These are phyloP conservation scores for Brettanomyces naardenensis DNA, from an alignment of 805 yeast genomes.

Conservation along the genomic window DNA sequence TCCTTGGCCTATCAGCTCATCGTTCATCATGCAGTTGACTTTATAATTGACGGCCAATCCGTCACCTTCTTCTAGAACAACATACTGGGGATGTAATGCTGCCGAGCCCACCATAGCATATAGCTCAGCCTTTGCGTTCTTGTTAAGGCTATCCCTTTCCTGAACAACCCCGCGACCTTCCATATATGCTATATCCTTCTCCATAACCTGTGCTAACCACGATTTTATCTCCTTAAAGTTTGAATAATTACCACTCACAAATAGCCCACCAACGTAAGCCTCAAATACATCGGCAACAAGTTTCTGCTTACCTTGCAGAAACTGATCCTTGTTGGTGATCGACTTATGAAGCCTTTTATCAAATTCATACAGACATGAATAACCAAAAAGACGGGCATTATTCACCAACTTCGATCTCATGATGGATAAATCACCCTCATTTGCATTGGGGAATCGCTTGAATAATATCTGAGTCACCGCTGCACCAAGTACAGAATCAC, in stretches of 20 bases:
- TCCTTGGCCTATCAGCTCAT: conserved; percentile 67
- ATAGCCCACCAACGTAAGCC: conserved; percentile 86
- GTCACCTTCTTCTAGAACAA: conserved; percentile 36
- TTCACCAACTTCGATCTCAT: conserved; percentile 65
- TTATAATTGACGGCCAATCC: conserved; percentile 42
- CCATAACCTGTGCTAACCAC: conserved; percentile 50
- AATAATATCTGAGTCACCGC: conserved; percentile 65
- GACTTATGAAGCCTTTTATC: conserved; percentile 43
- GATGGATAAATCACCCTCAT: conserved; percentile 76
- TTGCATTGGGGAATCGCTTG: conserved; percentile 54
- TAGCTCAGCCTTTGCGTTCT: conserved; percentile 68
- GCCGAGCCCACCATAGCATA: conserved; percentile 79
- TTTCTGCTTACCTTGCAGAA: conserved; percentile 53
- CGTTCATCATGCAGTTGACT: conserved; percentile 55
- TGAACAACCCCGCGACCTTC: not conserved
- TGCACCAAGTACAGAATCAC: conserved; percentile 76
- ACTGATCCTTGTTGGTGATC: conserved; percentile 31
- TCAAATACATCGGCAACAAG: conserved; percentile 85
- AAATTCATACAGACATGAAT: conserved; percentile 63
- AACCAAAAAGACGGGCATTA: conserved; percentile 62
- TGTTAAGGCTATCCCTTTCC: conserved; percentile 31
- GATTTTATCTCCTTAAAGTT: conserved; percentile 40
- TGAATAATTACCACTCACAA: conserved; percentile 41
- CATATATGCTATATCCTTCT: conserved; percentile 29
- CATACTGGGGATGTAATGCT: conserved; percentile 52